Percentiles rank a stretch among this genome's conserved stretches.
Conservation (phyloP, 805 yeast species). For the Yamadazyma akitaensis region DNA sequence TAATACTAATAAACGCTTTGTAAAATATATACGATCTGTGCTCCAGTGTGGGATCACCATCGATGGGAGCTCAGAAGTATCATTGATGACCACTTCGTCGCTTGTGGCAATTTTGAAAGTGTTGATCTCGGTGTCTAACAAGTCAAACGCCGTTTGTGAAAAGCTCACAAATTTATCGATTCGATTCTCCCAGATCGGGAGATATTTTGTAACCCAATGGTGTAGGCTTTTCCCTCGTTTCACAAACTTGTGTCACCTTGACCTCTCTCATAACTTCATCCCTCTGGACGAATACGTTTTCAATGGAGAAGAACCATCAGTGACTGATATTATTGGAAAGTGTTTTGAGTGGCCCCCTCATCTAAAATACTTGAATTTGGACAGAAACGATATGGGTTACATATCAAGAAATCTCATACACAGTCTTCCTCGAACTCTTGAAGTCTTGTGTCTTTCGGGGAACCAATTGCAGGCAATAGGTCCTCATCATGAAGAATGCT, state of each 20-base stretch:
- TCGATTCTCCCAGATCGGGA: constrained; percentile 33
- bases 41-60: constrained; percentile 22
- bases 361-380: constrained; percentile 22
- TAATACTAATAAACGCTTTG: constrained; percentile 9
- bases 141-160: constrained; percentile 16
- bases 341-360: constrained; percentile 22
- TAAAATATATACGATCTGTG: constrained; percentile 15
- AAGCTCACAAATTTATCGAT: constrained; percentile 24
- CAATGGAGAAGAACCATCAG: constrained; percentile 4
- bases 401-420: constrained; percentile 19
- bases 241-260: constrained; percentile 17
- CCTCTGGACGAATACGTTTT: constrained; percentile 9
- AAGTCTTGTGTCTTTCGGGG: constrained; percentile 14
- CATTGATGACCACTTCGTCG: constrained; percentile 32
- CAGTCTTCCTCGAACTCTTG: constrained; percentile 27
- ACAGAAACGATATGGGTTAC: constrained; percentile 21
- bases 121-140: constrained; percentile 20
- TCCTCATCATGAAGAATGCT: not conserved
- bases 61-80: constrained; percentile 24
- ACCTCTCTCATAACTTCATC: constrained; percentile 26
- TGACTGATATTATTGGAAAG: constrained; percentile 18
- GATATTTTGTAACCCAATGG: constrained; percentile 30
- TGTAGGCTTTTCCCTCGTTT: constrained; percentile 25
- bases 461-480: constrained; percentile 14
- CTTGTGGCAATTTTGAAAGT: constrained; percentile 27